Evolutionary conservation across 495 filamentous ascomycete genomes (phyloP), one percentile per base, ranked within the genome.

Genomic region (Umbilicaria muhlenbergii): DNA sequence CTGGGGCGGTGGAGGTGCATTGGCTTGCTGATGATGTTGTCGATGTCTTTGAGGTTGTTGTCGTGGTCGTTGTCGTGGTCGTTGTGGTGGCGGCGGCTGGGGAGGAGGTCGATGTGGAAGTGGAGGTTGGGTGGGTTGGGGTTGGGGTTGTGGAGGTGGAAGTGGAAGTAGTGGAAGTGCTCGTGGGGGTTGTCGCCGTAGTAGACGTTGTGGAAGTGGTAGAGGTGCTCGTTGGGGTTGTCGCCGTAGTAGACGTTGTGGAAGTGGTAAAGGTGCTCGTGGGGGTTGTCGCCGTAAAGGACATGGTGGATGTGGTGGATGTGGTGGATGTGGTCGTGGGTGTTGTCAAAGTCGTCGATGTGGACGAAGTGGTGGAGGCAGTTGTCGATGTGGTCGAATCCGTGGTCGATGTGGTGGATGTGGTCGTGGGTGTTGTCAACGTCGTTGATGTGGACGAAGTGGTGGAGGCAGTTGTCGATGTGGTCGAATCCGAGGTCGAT

Each of bases 81-180:
- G 45, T 82, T 80, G 21, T 85, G 66, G 46, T 81, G 78, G 42
- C 70, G 63, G 45, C 73, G 73, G 24, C 78, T 78, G 40, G 71
- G 67, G 43, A 80, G 81, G 41, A 86, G 70, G 35, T 81, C 81
- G 55, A 81, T 85, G 50, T 7, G 38, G 6, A 38, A 43, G 39
- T 40, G 6, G 19, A 32, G 2, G 40, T 51, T 32, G 65, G 64
- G 32, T 52, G 52, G 5, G 60, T 60, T 51, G 63, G 66, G 28
- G 65, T 43, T 35, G 63, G 49, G 41, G 48, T 55, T 42, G 48
- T 60, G 14, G 61, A 58, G 4, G 57, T 52, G 31, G 44, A 46
- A 7, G 48, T 39, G 1, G 12, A 42, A 16, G 48, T 36, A 11
- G 42, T 34, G 0, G 11, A 35, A 2, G 32, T 13, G 6, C 35